Percentiles rank a stretch among this genome's conserved stretches.
These are phyloP conservation scores for Xylaria acuta DNA, from an alignment of 495 filamentous ascomycete species.

Conservation along the genomic window DNA sequence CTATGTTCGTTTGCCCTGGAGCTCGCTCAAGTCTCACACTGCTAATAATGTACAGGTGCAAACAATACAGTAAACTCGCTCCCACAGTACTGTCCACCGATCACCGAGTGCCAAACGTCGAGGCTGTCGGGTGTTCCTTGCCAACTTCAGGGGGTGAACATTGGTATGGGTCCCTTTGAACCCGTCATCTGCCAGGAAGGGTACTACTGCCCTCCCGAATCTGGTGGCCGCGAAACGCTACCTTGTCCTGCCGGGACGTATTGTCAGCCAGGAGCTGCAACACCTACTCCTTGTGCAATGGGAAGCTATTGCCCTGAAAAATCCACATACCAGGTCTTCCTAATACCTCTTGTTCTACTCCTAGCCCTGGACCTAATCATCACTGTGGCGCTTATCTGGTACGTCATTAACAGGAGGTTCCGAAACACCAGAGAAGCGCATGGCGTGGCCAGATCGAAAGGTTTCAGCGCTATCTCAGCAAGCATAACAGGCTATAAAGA, in stretches of 20 bases:
- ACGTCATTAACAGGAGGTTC: conserved; percentile 37
- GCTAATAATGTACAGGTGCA: conserved; percentile 40
- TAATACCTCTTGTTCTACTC: conserved; percentile 52
- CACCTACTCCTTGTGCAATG: conserved; percentile 48
- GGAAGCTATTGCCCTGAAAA: conserved; percentile 50
- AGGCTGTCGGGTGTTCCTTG: conserved; percentile 44
- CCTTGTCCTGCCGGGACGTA: conserved; percentile 51
- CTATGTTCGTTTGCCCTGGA: conserved; percentile 41
- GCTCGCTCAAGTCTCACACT: neutral
- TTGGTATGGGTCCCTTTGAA: conserved; percentile 50
- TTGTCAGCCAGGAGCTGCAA: conserved; percentile 51
- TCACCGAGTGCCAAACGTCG: conserved; percentile 43
- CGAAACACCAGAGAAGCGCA: conserved; percentile 30
- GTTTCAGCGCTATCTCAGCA: conserved; percentile 25
- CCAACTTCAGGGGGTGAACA: conserved; percentile 38
- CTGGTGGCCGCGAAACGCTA: conserved; percentile 40
- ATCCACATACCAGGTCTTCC: conserved; percentile 41
- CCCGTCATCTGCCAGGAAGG: conserved; percentile 53
- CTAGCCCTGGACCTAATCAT: conserved; percentile 50
- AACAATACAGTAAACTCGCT: conserved; percentile 54
- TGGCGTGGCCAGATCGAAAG: conserved; percentile 25
- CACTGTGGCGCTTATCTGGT: conserved; percentile 37
- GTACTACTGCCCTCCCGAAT: conserved; percentile 49
- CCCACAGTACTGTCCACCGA: conserved; percentile 55
- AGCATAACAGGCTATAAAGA: conserved; percentile 37